Percentiles rank a stretch among this genome's conserved stretches.
Evolutionary conservation across 2,329 filamentous ascomycete genomes (phyloP).

Genomic region (Aspergillus novofumigatus): DNA sequence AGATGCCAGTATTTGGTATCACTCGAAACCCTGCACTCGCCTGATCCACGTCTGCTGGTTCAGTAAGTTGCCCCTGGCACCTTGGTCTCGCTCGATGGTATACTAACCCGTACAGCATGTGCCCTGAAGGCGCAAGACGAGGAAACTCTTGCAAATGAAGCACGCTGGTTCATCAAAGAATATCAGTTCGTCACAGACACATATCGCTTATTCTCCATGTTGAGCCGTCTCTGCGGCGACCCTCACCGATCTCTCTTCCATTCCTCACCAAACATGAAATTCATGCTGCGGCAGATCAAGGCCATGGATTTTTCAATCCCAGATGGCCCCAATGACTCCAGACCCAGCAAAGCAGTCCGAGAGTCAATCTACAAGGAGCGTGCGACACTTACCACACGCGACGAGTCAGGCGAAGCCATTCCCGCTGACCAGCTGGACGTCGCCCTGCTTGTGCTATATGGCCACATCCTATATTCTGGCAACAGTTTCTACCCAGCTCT

Average conservation of each 20-base stretch:
- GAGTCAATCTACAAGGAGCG: slow-evolving; percentile 42
- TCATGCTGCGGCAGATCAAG: slow-evolving; percentile 86
- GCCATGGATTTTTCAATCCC: slow-evolving; percentile 70
- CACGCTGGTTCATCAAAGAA: slow-evolving; percentile 79
- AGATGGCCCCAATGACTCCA: slow-evolving; percentile 42
- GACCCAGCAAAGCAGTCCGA: slow-evolving; percentile 30
- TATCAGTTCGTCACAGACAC: slow-evolving; percentile 75
- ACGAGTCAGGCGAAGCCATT: slow-evolving; percentile 34
- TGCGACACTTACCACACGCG: slow-evolving; percentile 35
- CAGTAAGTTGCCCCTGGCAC: slow-evolving; percentile 43
- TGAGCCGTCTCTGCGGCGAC: slow-evolving; percentile 73
- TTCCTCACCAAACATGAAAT: slow-evolving; percentile 80
- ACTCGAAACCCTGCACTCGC: slow-evolving; percentile 63
- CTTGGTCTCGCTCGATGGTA: background rate
- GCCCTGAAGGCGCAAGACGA: slow-evolving; percentile 75
- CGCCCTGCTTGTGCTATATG: slow-evolving; percentile 80
- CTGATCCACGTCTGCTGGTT: slow-evolving; percentile 75
- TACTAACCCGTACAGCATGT: slow-evolving; percentile 56
- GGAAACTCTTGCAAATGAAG: slow-evolving; percentile 68
- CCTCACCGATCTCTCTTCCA: slow-evolving; percentile 61
- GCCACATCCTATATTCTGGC: slow-evolving; percentile 80
- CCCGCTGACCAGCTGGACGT: slow-evolving; percentile 61
- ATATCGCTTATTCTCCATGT: slow-evolving; percentile 74
- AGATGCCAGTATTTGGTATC: slow-evolving; percentile 77
- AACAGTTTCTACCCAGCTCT: slow-evolving; percentile 79